A percentile compares a stretch with the other conserved stretches of the same genome.
These are phyloP conservation scores for Excoecaria cochinchinensis DNA, from an alignment of 345 rosid species.

Conservation along the genomic window DNA sequence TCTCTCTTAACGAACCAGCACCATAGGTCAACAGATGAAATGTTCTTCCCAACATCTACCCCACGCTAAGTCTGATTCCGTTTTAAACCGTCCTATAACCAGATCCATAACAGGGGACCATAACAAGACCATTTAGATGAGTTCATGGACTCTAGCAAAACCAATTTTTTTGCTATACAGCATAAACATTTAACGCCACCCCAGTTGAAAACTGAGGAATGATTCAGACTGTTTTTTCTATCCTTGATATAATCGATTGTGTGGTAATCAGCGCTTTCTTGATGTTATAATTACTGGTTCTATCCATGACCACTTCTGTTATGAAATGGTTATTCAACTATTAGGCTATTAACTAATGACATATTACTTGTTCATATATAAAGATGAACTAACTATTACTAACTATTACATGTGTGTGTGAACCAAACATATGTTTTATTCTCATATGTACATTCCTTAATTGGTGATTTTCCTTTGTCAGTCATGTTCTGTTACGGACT, in stretches of 20 bases:
- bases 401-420: neutral
- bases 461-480: conserved; percentile 12
- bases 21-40: no score
- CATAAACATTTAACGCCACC: neutral
- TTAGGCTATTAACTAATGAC: neutral
- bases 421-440: neutral
- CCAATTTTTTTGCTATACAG: neutral
- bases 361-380: neutral
- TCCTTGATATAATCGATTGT: neutral
- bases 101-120: no score
- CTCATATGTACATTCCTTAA: neutral
- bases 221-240: neutral
- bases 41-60: no score
- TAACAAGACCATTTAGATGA: neutral
- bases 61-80: no score
- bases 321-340: neutral
- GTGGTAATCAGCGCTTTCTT: neutral
- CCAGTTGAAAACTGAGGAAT: neutral
- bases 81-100: no score
- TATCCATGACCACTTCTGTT: neutral
- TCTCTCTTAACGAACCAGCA: no score
- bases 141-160: neutral
- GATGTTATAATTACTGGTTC: neutral
- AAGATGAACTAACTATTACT: neutral
- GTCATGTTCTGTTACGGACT: conserved; percentile 37